phyloP scores from a whole-genome alignment of 2,329 filamentous ascomycete species.

The Tolypocladium tropicale region DNA sequence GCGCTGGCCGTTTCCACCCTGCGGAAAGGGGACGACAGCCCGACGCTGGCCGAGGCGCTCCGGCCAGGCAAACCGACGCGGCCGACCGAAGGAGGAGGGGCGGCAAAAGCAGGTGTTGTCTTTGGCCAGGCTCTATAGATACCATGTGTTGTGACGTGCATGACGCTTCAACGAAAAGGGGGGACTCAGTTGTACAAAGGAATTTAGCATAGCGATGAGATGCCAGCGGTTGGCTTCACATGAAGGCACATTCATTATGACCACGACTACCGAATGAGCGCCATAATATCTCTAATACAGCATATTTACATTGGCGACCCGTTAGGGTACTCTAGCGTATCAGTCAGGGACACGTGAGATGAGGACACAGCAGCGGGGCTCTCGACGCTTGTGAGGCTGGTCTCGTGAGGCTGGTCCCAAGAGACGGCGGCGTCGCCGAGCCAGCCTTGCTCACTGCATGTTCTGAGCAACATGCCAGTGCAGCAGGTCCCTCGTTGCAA shows the following conservation, averaged over 20 bases:
- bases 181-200: neutral
- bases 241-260: neutral
- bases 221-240: neutral
- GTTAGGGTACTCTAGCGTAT: conserved; percentile 13
- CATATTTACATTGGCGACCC: too few species aligned
- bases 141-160: neutral
- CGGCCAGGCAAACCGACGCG: neutral
- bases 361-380: neutral
- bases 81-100: neutral
- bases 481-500: conserved; percentile 30
- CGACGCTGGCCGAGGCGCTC: conserved; percentile 1
- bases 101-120: neutral
- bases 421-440: too few species aligned
- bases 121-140: neutral
- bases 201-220: neutral
- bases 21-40: conserved; percentile 16
- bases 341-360: conserved; percentile 6
- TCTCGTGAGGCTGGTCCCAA: too few species aligned
- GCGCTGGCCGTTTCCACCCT: neutral
- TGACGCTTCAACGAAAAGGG: neutral
- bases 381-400: neutral
- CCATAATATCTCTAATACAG: neutral
- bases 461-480: conserved; percentile 22
- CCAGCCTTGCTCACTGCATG: neutral
- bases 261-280: neutral